Conservation (phyloP, 768 basidiomycete species). For the Boletus sensibilis region DNA sequence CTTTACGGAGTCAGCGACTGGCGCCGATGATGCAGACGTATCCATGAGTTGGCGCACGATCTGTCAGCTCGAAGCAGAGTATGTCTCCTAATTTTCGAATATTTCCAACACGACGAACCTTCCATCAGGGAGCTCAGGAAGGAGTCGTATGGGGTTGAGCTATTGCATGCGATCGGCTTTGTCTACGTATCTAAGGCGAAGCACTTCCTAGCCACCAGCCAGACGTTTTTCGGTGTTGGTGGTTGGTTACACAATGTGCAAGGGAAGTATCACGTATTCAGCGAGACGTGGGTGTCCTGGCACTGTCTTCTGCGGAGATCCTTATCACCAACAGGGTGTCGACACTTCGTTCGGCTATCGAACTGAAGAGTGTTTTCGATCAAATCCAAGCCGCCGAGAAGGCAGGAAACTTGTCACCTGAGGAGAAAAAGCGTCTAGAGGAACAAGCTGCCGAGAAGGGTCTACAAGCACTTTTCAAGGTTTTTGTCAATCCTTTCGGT, state of each 20-base stretch:
- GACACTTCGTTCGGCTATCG: constrained; percentile 81
- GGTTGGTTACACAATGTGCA: constrained; percentile 93
- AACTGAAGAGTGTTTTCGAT: constrained; percentile 87
- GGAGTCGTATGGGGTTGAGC: constrained; percentile 85
- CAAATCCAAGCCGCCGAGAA: constrained; percentile 90
- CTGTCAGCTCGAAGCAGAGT: constrained; percentile 81
- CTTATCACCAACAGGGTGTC: constrained; percentile 57
- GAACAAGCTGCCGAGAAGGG: constrained; percentile 95
- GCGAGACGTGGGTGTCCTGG: constrained; percentile 71
- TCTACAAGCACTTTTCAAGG: constrained; percentile 88
- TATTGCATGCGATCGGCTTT: constrained; percentile 83
- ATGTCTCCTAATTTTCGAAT: constrained; percentile 30
- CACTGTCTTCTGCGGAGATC: background rate
- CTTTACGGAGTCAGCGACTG: constrained; percentile 80
- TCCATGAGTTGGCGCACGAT: constrained; percentile 72
- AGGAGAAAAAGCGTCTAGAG: constrained; percentile 80
- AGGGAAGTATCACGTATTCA: constrained; percentile 90
- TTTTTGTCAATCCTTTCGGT: constrained; percentile 33
- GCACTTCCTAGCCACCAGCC: constrained; percentile 72
- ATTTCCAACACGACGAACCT: constrained; percentile 3
- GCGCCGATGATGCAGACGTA: constrained; percentile 68
- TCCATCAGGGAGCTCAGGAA: constrained; percentile 67
- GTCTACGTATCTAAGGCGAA: constrained; percentile 82
- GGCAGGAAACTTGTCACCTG: constrained; percentile 72
- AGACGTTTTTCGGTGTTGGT: constrained; percentile 75